phyloP scores from a whole-genome alignment of 2,329 filamentous ascomycete species.

The Calonectria pteridis region DNA sequence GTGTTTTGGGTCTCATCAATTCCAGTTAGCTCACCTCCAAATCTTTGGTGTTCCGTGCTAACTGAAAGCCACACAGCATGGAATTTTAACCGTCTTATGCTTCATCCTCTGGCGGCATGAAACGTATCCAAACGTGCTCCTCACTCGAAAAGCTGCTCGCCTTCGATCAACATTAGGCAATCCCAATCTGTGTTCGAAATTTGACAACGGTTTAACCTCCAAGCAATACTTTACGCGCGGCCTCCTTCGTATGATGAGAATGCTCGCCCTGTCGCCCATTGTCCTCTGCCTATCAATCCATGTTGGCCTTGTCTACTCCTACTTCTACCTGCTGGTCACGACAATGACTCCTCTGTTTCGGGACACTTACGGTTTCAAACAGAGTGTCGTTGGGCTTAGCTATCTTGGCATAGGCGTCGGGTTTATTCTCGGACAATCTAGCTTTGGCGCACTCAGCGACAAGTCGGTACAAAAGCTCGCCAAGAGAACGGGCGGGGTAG shows the following conservation, averaged over 20 bases:
- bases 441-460: not conserved
- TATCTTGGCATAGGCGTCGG: not conserved
- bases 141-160: not conserved
- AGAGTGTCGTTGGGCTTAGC: not conserved
- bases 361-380: not conserved
- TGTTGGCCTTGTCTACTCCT: not conserved
- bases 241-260: not conserved
- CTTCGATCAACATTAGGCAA: not conserved
- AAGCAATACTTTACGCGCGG: not conserved
- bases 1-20: not conserved
- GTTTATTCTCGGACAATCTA: not conserved
- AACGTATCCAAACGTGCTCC: not conserved
- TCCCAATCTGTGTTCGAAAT: not conserved
- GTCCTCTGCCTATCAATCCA: not conserved
- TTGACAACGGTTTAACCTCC: not conserved
- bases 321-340: not conserved
- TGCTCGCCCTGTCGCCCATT: not conserved
- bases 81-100: not conserved
- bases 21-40: not conserved
- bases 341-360: not conserved
- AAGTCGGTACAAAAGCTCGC: not conserved
- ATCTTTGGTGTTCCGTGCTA: not conserved
- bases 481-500: not conserved
- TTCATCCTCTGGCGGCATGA: not conserved
- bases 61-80: not conserved